Evolutionary conservation across 352 stramenopile genomes (phyloP).

Genomic region (Phytophthora colocasiae): DNA sequence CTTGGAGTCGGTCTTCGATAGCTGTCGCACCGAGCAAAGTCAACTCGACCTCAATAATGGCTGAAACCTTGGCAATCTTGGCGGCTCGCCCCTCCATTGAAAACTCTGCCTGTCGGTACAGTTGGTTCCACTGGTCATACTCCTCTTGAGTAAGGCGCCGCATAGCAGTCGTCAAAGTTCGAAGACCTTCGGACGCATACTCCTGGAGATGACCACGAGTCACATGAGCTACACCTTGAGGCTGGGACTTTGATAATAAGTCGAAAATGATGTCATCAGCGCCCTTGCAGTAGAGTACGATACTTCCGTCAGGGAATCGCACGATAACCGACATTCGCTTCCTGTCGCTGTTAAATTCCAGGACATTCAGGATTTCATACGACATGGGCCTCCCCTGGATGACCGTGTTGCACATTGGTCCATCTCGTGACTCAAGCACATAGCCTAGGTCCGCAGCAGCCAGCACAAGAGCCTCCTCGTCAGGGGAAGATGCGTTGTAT

Average conservation of each 20-base stretch:
- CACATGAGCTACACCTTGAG: slow-evolving; percentile 81
- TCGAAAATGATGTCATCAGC: slow-evolving; percentile 87
- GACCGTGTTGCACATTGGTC: slow-evolving; percentile 66
- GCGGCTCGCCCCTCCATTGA: slow-evolving; percentile 74
- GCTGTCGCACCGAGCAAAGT: slow-evolving; percentile 90
- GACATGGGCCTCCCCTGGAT: slow-evolving; percentile 75
- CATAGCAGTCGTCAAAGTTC: slow-evolving; percentile 80
- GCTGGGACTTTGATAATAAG: slow-evolving; percentile 64
- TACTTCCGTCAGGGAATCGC: slow-evolving; percentile 70
- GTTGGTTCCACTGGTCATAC: slow-evolving; percentile 76
- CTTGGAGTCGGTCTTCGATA: slow-evolving; percentile 94
- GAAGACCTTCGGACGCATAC: slow-evolving; percentile 79
- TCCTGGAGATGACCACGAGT: slow-evolving; percentile 86
- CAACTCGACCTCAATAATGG: slow-evolving; percentile 88
- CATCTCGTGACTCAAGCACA: slow-evolving; percentile 69
- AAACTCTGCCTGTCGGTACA: slow-evolving; percentile 80
- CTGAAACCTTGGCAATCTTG: slow-evolving; percentile 80
- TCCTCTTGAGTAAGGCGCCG: slow-evolving; percentile 70
- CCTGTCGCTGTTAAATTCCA: slow-evolving; percentile 98
- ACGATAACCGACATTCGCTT: slow-evolving; percentile 99
- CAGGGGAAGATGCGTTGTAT: slow-evolving; percentile 87
- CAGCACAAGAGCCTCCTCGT: slow-evolving; percentile 83
- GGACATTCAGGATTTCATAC: slow-evolving; percentile 95
- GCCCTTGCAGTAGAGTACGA: slow-evolving; percentile 87
- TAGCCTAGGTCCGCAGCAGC: slow-evolving; percentile 82